These are phyloP conservation scores for Pythium brassicae DNA, from an alignment of 352 stramenopile genomes.

Conservation along the genomic window DNA sequence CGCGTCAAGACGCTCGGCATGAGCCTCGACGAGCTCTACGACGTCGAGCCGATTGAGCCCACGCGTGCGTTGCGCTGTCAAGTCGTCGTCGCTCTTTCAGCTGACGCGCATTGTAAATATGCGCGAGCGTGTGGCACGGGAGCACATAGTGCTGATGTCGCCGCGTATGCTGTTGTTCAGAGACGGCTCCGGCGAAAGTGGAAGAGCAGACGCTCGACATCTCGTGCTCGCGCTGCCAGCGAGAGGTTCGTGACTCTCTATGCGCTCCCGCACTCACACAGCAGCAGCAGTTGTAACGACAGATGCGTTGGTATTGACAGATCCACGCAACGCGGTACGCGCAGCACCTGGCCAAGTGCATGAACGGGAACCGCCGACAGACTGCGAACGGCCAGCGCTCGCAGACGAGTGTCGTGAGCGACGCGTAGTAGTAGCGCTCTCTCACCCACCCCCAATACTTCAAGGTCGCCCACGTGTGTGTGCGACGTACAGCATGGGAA, in stretches of 20 bases:
- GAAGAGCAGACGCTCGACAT: constrained; percentile 58
- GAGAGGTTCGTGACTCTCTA: constrained; percentile 26
- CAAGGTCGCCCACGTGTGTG: no score
- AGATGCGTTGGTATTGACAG: constrained; percentile 11
- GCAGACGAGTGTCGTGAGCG: neutral
- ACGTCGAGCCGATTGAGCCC: constrained; percentile 51
- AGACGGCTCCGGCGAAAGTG: constrained; percentile 21
- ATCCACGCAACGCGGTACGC: constrained; percentile 69
- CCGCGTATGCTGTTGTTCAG: neutral
- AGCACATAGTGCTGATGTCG: neutral
- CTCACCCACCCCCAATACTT: no score
- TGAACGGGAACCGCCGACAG: constrained; percentile 49
- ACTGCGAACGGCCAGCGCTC: constrained; percentile 8
- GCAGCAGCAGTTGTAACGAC: no score
- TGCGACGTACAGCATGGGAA: no score
- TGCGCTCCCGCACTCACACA: neutral
- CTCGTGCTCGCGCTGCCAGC: constrained; percentile 57
- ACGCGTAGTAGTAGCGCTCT: neutral
- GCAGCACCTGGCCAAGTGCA: constrained; percentile 71
- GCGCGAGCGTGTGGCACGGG: no score
- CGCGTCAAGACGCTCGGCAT: constrained; percentile 55
- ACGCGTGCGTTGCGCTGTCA: constrained; percentile 4
- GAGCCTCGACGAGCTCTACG: constrained; percentile 68
- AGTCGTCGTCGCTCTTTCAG: neutral
- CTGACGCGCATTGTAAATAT: no score